Evolutionary conservation across 345 rosid species (phyloP).

Genomic region (Euphorbia pulcherrima): DNA sequence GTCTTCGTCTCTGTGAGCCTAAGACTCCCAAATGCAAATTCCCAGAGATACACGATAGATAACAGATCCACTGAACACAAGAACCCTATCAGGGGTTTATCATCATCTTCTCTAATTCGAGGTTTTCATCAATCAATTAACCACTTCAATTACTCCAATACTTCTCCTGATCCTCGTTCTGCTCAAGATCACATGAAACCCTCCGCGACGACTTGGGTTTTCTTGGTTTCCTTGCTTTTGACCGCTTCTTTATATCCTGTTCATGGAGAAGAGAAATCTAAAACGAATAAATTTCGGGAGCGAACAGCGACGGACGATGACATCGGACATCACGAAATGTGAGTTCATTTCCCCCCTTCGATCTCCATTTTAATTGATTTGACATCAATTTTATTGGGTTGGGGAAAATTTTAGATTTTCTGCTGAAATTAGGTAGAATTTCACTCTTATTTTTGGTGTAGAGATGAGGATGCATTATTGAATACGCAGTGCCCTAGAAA

Average conservation of each 20-base stretch:
- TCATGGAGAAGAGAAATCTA: conserved; percentile 44
- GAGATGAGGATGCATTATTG: conserved; percentile 87
- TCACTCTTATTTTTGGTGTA: conserved; percentile 16
- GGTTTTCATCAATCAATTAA: background rate
- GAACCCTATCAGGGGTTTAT: conserved; percentile 1
- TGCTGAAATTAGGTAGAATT: background rate
- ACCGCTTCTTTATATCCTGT: conserved; percentile 19
- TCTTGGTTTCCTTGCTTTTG: conserved; percentile 41
- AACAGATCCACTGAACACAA: background rate
- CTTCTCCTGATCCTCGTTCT: background rate
- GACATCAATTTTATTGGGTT: background rate
- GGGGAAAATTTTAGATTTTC: background rate
- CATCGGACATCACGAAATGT: conserved; percentile 69
- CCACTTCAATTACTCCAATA: background rate
- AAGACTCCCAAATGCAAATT: background rate
- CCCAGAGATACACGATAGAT: no score
- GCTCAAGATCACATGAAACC: conserved; percentile 46
- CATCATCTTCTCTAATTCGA: background rate
- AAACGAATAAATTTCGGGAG: conserved; percentile 64
- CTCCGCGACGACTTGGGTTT: conserved; percentile 19
- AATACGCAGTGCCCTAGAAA: conserved; percentile 87
- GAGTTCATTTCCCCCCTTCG: conserved; percentile 23
- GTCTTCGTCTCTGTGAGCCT: background rate
- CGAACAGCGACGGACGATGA: conserved; percentile 80
- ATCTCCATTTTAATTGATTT: conserved; percentile 2